Evolutionary conservation across 345 rosid genomes (phyloP).

Genomic region (Eucalyptus brandiana): DNA sequence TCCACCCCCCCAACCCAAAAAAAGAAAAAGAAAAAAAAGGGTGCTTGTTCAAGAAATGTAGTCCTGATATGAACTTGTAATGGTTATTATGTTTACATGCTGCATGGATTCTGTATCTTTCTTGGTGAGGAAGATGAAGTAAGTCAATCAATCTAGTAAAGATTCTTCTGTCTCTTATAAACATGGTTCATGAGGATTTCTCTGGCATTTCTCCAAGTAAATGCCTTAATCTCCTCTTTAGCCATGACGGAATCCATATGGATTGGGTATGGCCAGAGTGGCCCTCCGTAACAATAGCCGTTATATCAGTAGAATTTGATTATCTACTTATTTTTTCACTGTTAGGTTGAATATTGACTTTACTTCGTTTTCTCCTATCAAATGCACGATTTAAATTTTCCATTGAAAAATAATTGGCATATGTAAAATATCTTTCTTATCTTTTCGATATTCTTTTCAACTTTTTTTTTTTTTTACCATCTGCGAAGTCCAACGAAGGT

Average conservation of each 20-base stretch:
- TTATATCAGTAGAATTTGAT: not conserved
- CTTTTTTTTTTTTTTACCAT: not conserved
- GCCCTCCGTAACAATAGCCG: not conserved
- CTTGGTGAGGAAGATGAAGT: not conserved
- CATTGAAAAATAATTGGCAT: not conserved
- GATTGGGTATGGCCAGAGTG: not conserved
- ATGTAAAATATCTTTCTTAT: not conserved
- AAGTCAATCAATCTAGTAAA: not conserved
- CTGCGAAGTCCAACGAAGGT: not conserved
- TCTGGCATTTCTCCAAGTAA: not conserved
- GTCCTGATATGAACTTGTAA: not conserved
- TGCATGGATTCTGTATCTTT: not conserved
- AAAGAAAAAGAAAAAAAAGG: not conserved
- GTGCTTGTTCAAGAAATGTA: not conserved
- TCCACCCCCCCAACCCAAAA: no score
- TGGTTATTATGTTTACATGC: not conserved
- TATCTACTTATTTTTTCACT: not conserved
- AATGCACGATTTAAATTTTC: not conserved
- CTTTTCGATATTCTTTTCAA: not conserved
- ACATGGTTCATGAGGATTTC: not conserved
- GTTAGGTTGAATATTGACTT: not conserved
- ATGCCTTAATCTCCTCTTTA: no score
- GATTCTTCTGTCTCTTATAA: not conserved
- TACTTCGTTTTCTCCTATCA: not conserved
- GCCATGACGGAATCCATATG: not conserved